Conservation (phyloP, 208 protist genomes). For the Wallacemonas sp. region DNA sequence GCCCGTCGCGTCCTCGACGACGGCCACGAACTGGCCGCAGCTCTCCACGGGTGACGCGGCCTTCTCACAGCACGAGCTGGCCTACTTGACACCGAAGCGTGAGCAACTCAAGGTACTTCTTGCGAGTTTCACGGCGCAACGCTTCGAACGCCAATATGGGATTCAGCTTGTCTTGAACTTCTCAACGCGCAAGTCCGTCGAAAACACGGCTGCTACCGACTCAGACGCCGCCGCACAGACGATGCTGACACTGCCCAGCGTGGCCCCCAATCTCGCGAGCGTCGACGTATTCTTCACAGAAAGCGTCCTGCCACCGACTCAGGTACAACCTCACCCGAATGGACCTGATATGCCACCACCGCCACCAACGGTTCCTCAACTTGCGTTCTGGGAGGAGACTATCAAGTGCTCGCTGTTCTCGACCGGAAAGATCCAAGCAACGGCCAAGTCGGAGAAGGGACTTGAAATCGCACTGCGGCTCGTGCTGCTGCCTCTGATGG, state of each 20-base stretch:
- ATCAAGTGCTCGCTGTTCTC: constrained; percentile 15
- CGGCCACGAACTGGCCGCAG: background rate
- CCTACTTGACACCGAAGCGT: constrained; percentile 5
- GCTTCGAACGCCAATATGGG: constrained; percentile 5
- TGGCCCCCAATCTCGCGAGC: background rate
- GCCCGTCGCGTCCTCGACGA: background rate
- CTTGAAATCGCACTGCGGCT: background rate
- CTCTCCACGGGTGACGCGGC: background rate
- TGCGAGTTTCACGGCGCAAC: constrained; percentile 1
- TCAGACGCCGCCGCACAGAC: background rate
- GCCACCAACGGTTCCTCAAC: background rate
- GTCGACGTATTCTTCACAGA: constrained; percentile 8
- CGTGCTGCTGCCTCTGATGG: background rate
- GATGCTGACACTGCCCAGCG: background rate
- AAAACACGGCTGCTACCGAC: background rate
- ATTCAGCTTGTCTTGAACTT: constrained; percentile 10
- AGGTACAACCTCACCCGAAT: background rate
- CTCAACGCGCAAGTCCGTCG: background rate
- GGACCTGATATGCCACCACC: background rate
- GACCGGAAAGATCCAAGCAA: constrained; percentile 3
- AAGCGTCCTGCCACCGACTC: background rate
- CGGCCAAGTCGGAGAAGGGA: background rate
- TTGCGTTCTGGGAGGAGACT: constrained; percentile 1
- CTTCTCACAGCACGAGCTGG: background rate
- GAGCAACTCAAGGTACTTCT: background rate